Evolutionary conservation across 768 basidiomycete genomes (phyloP), one percentile per base, ranked within the genome.

Genomic region (Kwoniella shandongensis): DNA sequence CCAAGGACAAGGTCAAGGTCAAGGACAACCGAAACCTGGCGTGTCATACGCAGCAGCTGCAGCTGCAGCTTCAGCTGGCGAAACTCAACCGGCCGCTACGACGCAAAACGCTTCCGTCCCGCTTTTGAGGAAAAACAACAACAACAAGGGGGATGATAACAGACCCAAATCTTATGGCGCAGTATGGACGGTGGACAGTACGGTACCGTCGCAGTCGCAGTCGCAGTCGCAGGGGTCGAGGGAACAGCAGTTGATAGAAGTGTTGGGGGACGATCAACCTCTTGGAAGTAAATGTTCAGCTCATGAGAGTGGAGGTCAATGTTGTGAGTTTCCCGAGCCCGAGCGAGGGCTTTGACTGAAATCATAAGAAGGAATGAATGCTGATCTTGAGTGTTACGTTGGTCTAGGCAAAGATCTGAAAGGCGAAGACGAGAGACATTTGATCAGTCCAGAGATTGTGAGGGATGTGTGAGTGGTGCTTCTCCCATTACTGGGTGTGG

Each of bases 391-490:
- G 22, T 44, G 20, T 7, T 23, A 25, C 17, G 17, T 8, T 36
- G 35, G 10, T 8, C 35, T 20, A 51, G 57, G 58, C 44, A 65
- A 66, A 53, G 69, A 73, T 25, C 56, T 73, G 23, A 73, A 70
- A 41, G 71, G 67, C 20, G 71, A 73, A 23, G 71, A 73, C 57
- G 71, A 73, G 54, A 47, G 71, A 25, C 62, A 67, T 51, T 40
- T 73, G 46, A 68, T 73, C 50, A 51, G 51, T 47, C 71, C 71
- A 3, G 71, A 73, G 46, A 68, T 73, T 27, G 69, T 73, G 11
- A 46, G 71, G 44, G 71, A 73, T 53, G 62, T 73, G 71, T 73
- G 40, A 63, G 70, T 72, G 25, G 40, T 20, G n/a, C 18, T 51
- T 2, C 15, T 20, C 45, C 2, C 44, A 1, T n/a, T 12, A 7